phyloP scores from a whole-genome alignment of 257 asterid species.

The Ilex aquifolium region DNA sequence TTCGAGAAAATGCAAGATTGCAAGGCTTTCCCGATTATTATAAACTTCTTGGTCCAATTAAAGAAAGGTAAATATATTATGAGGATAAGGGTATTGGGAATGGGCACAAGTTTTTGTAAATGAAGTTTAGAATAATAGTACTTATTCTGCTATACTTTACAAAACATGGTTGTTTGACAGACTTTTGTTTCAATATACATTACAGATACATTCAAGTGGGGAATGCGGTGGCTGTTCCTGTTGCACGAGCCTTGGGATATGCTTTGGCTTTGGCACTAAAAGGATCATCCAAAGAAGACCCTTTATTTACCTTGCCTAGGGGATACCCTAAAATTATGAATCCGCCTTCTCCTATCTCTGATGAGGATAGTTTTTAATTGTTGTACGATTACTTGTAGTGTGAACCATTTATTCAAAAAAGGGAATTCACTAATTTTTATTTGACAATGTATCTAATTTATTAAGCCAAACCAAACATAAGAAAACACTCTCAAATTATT shows the following conservation, averaged over 20 bases:
- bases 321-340: conserved; percentile 32
- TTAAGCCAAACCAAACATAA: too few relatives aligned
- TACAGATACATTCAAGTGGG: conserved; percentile 78
- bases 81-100: too few relatives aligned
- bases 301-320: conserved; percentile 40
- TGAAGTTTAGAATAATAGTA: too few relatives aligned
- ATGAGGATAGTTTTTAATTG: neutral
- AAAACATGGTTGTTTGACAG: neutral
- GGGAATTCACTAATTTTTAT: neutral
- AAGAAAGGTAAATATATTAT: conserved; percentile 46
- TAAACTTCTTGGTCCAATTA: conserved; percentile 59
- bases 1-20: conserved; percentile 85
- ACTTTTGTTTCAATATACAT: neutral
- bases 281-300: conserved; percentile 28
- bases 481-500: too few relatives aligned
- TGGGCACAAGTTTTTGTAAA: too few relatives aligned
- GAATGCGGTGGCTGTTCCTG: conserved; percentile 90
- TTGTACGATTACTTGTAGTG: neutral
- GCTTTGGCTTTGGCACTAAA: conserved; percentile 44
- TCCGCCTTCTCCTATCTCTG: conserved; percentile 13
- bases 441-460: too few relatives aligned
- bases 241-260: conserved; percentile 68
- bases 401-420: neutral
- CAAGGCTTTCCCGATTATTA: conserved; percentile 94
- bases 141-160: neutral